These are phyloP conservation scores for Carallia pectinifolia DNA, from an alignment of 345 rosid genomes.

Conservation along the genomic window DNA sequence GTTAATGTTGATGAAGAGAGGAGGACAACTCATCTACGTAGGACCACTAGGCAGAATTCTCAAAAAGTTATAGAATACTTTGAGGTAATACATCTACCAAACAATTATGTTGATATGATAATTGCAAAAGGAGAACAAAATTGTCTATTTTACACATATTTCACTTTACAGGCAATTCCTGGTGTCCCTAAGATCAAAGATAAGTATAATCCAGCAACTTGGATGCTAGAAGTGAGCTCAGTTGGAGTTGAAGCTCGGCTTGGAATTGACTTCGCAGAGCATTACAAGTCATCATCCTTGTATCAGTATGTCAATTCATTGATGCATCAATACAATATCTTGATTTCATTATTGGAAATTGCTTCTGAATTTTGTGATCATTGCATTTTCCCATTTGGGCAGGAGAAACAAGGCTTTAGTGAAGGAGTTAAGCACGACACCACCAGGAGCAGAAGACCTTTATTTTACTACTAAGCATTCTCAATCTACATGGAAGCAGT, in stretches of 20 bases:
- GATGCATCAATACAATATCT: background rate
- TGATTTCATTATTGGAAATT: background rate
- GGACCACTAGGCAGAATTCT: conserved; percentile 49
- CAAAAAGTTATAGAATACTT: conserved; percentile 50
- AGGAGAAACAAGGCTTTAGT: conserved; percentile 45
- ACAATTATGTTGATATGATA: background rate
- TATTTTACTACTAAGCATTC: conserved; percentile 41
- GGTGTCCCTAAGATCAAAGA: conserved; percentile 50
- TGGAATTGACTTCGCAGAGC: conserved; percentile 45
- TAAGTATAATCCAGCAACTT: conserved; percentile 53
- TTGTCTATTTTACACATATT: background rate
- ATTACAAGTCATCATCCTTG: conserved; percentile 36
- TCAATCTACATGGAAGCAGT: conserved; percentile 42
- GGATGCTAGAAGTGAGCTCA: conserved; percentile 57
- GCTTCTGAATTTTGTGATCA: background rate
- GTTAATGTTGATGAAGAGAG: conserved; percentile 53
- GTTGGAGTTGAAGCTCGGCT: conserved; percentile 36
- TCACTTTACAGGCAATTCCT: conserved; percentile 33
- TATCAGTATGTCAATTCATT: conserved; percentile 34
- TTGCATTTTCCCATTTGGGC: background rate
- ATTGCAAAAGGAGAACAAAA: background rate
- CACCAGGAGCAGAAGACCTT: conserved; percentile 42
- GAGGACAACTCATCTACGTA: conserved; percentile 49
- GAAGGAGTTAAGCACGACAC: conserved; percentile 41
- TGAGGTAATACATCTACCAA: conserved; percentile 28